Percentiles rank a stretch among this genome's conserved stretches.
Conservation (phyloP, 345 rosid genomes). For the Eutrema yunnanense region DNA sequence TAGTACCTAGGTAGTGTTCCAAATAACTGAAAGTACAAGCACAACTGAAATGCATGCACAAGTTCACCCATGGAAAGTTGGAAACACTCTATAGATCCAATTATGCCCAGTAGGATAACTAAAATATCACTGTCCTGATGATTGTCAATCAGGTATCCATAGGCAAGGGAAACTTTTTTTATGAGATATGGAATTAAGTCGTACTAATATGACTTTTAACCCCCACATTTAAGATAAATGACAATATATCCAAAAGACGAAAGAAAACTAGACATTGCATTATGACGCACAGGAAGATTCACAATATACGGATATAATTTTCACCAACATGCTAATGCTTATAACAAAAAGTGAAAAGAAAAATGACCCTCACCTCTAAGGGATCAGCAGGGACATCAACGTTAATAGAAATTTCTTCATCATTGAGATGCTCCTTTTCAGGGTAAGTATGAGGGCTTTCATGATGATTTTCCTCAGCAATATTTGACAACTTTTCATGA, state of each 20-base stretch:
- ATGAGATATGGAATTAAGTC: background rate
- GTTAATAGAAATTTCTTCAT: conserved; percentile 5
- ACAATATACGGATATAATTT: background rate
- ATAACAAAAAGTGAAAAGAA: background rate
- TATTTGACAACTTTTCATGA: conserved; percentile 34
- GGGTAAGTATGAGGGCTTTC: conserved; percentile 29
- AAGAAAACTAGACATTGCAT: background rate
- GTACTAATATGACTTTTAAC: background rate
- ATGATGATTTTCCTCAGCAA: conserved; percentile 37
- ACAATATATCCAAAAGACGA: background rate
- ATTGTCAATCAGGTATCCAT: background rate
- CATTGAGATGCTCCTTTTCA: conserved; percentile 6
- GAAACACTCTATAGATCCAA: background rate
- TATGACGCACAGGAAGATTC: background rate
- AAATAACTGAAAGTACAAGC: conserved; percentile 4
- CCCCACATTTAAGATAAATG: background rate
- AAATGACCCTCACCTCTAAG: conserved; percentile 47
- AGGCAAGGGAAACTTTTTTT: background rate
- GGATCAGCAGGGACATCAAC: conserved; percentile 67
- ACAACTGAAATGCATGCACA: conserved; percentile 13
- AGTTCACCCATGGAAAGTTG: background rate
- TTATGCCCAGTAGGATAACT: background rate
- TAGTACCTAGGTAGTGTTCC: background rate
- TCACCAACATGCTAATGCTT: conserved; percentile 1
- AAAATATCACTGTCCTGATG: background rate